phyloP scores from a whole-genome alignment of 805 yeast species.

The Ogataea neopini region DNA sequence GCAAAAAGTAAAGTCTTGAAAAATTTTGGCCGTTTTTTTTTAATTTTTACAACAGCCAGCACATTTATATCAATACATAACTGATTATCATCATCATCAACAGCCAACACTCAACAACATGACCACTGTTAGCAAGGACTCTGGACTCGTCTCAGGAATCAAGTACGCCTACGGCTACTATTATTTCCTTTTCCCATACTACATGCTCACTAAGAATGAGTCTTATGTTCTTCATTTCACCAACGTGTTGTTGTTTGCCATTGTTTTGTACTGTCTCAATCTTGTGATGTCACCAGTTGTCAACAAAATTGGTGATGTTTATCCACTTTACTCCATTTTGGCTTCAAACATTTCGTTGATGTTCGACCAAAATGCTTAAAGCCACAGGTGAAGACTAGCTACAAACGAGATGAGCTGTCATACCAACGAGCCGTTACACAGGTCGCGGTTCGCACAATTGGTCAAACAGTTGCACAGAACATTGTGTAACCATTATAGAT shows the following conservation, averaged over 20 bases:
- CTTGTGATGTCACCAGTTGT: constrained; percentile 16
- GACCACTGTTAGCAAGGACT: background rate
- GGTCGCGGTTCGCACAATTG: too few relatives aligned
- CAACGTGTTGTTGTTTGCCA: constrained; percentile 11
- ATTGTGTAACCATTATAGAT: too few relatives aligned
- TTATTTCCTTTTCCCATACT: constrained; percentile 48
- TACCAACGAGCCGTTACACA: too few relatives aligned
- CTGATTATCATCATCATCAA: too few relatives aligned
- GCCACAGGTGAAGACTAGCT: too few relatives aligned
- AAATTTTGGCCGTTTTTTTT: background rate
- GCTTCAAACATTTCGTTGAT: background rate
- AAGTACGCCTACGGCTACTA: constrained; percentile 31
- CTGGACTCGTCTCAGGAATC: constrained; percentile 15
- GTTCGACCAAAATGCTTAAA: background rate
- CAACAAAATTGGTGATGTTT: constrained; percentile 8
- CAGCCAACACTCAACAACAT: too few relatives aligned
- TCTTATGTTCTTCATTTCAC: constrained; percentile 28
- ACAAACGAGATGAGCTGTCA: too few relatives aligned
- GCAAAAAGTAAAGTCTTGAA: background rate
- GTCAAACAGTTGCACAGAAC: too few relatives aligned
- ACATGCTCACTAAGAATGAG: constrained; percentile 50
- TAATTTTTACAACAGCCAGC: background rate
- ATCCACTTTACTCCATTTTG: constrained; percentile 1
- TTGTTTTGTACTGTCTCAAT: constrained; percentile 18
- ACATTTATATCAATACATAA: too few relatives aligned